phyloP scores from a whole-genome alignment of 495 filamentous ascomycete genomes.

The Filosporella fistucella region DNA sequence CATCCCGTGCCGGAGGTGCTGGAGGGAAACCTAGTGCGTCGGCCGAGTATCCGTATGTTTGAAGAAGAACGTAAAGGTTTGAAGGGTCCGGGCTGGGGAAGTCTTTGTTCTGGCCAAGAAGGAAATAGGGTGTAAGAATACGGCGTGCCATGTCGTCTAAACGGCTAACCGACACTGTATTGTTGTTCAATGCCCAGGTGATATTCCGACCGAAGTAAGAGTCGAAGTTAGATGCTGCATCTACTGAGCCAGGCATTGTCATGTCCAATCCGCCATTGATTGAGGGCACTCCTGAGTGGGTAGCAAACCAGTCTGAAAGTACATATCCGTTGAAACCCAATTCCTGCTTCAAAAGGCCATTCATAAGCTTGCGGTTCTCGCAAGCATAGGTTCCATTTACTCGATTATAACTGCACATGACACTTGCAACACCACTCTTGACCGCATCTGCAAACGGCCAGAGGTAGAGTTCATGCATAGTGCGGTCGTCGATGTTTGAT shows the following conservation, averaged over 20 bases:
- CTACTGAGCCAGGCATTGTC: slow-evolving; percentile 84
- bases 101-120: slow-evolving; percentile 58
- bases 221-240: slow-evolving; percentile 24
- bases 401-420: slow-evolving; percentile 95
- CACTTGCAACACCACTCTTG: slow-evolving; percentile 67
- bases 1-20: slow-evolving; percentile 42
- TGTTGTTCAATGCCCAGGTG: slow-evolving; percentile 79
- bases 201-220: slow-evolving; percentile 81
- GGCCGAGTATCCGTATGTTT: slow-evolving; percentile 39
- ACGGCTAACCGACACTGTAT: slow-evolving; percentile 80
- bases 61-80: slow-evolving; percentile 30
- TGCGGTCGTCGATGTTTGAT: slow-evolving; percentile 86
- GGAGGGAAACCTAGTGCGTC: neutral
- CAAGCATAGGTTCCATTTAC: slow-evolving; percentile 67
- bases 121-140: slow-evolving; percentile 89
- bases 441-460: slow-evolving; percentile 45
- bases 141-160: slow-evolving; percentile 87
- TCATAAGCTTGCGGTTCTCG: slow-evolving; percentile 66
- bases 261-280: slow-evolving; percentile 85
- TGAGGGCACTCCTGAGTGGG: slow-evolving; percentile 73
- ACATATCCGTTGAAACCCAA: slow-evolving; percentile 91
- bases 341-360: slow-evolving; percentile 81
- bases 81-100: slow-evolving; percentile 66
- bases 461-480: slow-evolving; percentile 88
- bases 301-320: slow-evolving; percentile 84